Conservation (phyloP, 2,329 filamentous ascomycete species). For the Claviceps sp. region DNA sequence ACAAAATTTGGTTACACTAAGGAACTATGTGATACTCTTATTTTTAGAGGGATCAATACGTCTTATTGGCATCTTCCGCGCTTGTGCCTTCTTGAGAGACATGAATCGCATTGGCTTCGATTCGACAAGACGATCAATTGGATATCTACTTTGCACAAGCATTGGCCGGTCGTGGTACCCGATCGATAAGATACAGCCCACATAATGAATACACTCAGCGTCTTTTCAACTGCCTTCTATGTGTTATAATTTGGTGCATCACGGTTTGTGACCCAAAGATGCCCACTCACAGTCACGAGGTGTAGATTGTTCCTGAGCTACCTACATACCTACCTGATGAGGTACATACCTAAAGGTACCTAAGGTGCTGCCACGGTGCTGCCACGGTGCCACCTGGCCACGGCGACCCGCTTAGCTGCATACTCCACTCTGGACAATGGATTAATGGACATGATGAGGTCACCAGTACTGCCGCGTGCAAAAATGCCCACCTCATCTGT, state of each 20-base stretch:
- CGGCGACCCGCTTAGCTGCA: conserved; percentile 1
- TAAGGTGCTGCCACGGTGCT: too few relatives aligned
- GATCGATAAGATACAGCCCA: neutral
- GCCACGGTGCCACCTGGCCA: too few relatives aligned
- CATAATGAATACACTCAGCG: neutral
- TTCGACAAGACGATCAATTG: neutral
- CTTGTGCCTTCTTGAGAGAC: neutral
- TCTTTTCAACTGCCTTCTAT: neutral
- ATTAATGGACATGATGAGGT: neutral
- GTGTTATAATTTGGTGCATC: neutral
- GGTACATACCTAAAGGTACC: too few relatives aligned
- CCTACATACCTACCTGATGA: too few relatives aligned
- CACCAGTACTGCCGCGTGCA: neutral
- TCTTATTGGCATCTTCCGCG: neutral
- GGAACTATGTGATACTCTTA: neutral
- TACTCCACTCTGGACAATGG: neutral
- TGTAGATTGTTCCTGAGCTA: neutral
- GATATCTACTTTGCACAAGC: neutral
- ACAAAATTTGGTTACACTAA: neutral
- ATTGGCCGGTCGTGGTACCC: neutral
- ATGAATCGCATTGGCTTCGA: neutral
- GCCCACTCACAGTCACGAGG: neutral
- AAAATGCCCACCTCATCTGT: neutral
- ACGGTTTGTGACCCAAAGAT: neutral
- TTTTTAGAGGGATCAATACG: neutral